Percentiles rank a stretch among this genome's conserved stretches.
Evolutionary conservation across 1,284 basidiomycete species (phyloP).

Genomic region (Clitocybe nebularis): DNA sequence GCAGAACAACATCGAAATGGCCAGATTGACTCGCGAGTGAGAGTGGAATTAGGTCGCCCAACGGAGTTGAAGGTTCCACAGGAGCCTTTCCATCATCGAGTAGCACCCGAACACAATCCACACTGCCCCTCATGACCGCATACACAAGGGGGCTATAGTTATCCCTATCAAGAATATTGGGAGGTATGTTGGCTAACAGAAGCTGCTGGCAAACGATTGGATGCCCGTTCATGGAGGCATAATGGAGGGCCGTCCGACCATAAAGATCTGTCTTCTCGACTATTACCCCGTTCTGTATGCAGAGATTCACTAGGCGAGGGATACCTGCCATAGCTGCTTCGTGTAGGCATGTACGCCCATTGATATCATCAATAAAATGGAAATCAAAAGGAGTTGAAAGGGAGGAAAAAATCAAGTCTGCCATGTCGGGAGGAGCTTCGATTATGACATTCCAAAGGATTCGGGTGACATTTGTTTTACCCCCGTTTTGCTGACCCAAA

Average conservation of each 20-base stretch:
- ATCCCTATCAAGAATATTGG: constrained; percentile 83
- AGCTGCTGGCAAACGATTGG: constrained; percentile 74
- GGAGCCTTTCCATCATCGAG: constrained; percentile 64
- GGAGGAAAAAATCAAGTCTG: constrained; percentile 71
- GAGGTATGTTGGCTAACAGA: constrained; percentile 63
- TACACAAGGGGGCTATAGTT: constrained; percentile 94
- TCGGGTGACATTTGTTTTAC: constrained; percentile 68
- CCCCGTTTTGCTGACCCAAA: constrained; percentile 54
- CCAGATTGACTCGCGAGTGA: constrained; percentile 91
- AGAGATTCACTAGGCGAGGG: constrained; percentile 77
- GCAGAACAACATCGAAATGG: constrained; percentile 77
- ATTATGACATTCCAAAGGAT: constrained; percentile 91
- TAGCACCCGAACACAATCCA: constrained; percentile 77
- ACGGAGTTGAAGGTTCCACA: constrained; percentile 51
- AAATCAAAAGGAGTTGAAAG: constrained; percentile 80
- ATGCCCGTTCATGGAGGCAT: constrained; percentile 94
- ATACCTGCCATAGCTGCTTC: constrained; percentile 88
- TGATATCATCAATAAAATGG: constrained; percentile 94
- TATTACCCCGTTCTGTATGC: constrained; percentile 71
- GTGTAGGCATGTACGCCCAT: constrained; percentile 93
- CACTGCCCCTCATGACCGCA: constrained; percentile 84
- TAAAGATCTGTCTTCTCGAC: constrained; percentile 80
- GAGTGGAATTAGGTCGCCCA: constrained; percentile 81
- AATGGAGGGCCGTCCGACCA: constrained; percentile 91
- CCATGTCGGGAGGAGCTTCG: constrained; percentile 69